Percentiles rank a stretch among this genome's conserved stretches.
Evolutionary conservation across 2,329 filamentous ascomycete genomes (phyloP).

Genomic region (Fusarium guadeloupense): DNA sequence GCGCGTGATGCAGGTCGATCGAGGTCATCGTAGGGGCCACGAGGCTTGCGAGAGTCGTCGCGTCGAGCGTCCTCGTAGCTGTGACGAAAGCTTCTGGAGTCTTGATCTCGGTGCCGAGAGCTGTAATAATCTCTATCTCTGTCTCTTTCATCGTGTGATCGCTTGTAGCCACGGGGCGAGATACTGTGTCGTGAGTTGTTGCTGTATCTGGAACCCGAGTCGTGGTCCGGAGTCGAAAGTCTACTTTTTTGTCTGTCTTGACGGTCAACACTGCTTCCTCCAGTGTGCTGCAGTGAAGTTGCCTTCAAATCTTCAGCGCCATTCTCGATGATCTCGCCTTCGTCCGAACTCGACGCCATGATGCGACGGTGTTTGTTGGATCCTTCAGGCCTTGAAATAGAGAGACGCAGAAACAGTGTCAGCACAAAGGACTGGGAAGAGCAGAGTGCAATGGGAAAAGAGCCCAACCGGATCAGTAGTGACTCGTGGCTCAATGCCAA

Average conservation of each 20-base stretch:
- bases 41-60: conserved; percentile 58
- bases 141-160: conserved; percentile 70
- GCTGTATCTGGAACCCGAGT: conserved; percentile 55
- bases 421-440: conserved; percentile 46
- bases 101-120: conserved; percentile 56
- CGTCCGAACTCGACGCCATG: conserved; percentile 73
- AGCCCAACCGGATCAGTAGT: conserved; percentile 56
- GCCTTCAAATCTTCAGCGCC: conserved; percentile 75
- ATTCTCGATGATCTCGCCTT: conserved; percentile 86
- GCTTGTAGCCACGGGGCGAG: conserved; percentile 74
- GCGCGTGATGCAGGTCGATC: conserved; percentile 59
- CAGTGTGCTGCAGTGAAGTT: conserved; percentile 82
- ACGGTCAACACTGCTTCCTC: conserved; percentile 90
- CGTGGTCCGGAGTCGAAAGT: conserved; percentile 66
- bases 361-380: conserved; percentile 39
- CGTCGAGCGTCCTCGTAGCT: conserved; percentile 68
- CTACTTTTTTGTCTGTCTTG: conserved; percentile 79
- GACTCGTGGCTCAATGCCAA: conserved; percentile 48
- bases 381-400: conserved; percentile 30
- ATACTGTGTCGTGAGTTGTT: conserved; percentile 58
- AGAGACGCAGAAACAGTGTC: conserved; percentile 46
- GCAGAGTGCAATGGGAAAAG: conserved; percentile 48
- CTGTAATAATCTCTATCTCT: conserved; percentile 53
- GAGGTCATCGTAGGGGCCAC: conserved; percentile 65
- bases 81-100: conserved; percentile 68